Conservation (phyloP, 208 protist genomes). For the Tritrichomonas foetus region DNA sequence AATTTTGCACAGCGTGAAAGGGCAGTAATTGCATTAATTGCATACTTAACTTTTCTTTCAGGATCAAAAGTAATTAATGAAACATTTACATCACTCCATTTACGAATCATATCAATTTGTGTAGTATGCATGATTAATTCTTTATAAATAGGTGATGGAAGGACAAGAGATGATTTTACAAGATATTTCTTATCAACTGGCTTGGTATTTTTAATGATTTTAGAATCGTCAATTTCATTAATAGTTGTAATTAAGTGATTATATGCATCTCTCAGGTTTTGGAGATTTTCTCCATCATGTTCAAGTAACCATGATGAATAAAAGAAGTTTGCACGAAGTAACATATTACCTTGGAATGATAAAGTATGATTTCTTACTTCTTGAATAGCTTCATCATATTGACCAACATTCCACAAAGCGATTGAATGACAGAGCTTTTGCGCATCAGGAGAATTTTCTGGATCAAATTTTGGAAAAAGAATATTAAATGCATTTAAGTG, state of each 20-base stretch:
- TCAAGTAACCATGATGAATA: neutral
- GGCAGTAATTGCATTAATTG: neutral
- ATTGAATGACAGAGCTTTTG: neutral
- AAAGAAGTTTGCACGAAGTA: neutral
- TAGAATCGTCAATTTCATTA: neutral
- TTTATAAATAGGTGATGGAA: neutral
- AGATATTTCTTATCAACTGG: too few relatives aligned
- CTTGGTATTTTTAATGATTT: neutral
- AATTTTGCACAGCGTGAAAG: neutral
- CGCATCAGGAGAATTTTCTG: neutral
- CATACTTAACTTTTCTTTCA: neutral
- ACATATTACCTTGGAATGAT: neutral
- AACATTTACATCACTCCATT: neutral
- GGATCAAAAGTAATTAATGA: neutral
- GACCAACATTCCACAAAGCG: neutral
- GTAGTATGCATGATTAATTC: neutral
- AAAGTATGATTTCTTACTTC: neutral
- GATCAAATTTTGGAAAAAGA: neutral
- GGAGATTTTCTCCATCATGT: neutral
- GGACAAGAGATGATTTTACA: too few relatives aligned
- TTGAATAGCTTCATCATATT: neutral
- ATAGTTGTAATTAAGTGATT: neutral
- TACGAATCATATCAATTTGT: neutral
- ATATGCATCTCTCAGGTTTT: neutral
- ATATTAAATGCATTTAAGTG: constrained; percentile 20